Evolutionary conservation across 1,284 basidiomycete species (phyloP), one percentile per base, ranked within the genome.

Genomic region (Trametes sp.): DNA sequence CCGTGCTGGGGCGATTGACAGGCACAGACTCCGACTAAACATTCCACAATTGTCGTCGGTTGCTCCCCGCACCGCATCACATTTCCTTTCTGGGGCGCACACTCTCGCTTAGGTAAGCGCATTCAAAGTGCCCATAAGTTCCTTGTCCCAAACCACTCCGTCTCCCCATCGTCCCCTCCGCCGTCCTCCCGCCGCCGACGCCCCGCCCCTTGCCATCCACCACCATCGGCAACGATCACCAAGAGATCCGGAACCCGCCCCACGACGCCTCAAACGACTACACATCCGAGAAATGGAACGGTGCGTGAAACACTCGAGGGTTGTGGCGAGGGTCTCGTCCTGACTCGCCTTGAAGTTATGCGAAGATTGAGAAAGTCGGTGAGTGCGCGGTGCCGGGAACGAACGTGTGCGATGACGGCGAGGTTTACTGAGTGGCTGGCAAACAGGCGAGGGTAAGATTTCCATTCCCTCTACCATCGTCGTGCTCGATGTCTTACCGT

Each of bases 361-460:
- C 77, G 23, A 79, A 79, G 72, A 77, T 79, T 57, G 77, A 79
- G 73, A 79, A 79, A 70, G 73, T 79, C 60, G 75, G 75, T 75
- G 70, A 72, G 75, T 74, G 36, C 14, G 35, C 4, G 26, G 5
- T 13, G 5, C 14, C 11, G 14, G 28, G 31, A 21, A 14, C 31
- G 41, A 29, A 8, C 6, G 4, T 23, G 49, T 54, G 29, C 21
- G 11, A 21, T 36, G n/a, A 1, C 23, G 19, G 31, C 23, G 28
- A 29, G 5, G 9, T 16, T n/a, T 16, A 36, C 29, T 11, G 14
- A 9, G 41, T 10, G 46, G 28, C n/a, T 42, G 16, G 10, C 29
- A 35, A 50, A 8, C 66, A 76, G 71, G 75, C 70, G 74, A 75
- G 72, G 74, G 74, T 76, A 54, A 63, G 71, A 64, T 54, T 56